Percentiles rank a stretch among this genome's conserved stretches.
Conservation (phyloP, 495 filamentous ascomycete genomes). For the Hypomontagnella submonticulosa region DNA sequence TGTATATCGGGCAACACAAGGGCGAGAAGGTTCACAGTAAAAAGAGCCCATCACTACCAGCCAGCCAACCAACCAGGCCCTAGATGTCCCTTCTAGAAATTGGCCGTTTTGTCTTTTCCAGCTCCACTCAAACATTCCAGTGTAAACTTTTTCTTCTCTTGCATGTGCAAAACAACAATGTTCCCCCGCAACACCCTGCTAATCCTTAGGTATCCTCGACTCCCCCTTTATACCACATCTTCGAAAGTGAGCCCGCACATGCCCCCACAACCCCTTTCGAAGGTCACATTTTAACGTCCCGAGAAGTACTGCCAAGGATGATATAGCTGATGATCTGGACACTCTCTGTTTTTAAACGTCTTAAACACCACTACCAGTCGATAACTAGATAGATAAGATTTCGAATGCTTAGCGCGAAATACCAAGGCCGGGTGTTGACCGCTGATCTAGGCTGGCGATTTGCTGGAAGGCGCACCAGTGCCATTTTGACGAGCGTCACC, state of each 20-base stretch:
- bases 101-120: conserved; percentile 59
- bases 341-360: conserved; percentile 42
- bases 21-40: conserved; percentile 44
- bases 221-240: conserved; percentile 42
- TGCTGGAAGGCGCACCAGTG: conserved; percentile 67
- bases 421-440: conserved; percentile 1
- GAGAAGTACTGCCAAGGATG: conserved; percentile 53
- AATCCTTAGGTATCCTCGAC: conserved; percentile 39
- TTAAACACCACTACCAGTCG: conserved; percentile 47
- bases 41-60: conserved; percentile 47
- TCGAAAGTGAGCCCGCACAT: conserved; percentile 49
- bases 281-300: conserved; percentile 49
- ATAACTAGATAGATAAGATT: conserved; percentile 43
- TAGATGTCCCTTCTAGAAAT: conserved; percentile 54
- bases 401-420: conserved; percentile 35
- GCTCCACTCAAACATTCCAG: conserved; percentile 50
- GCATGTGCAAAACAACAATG: conserved; percentile 32
- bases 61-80: conserved; percentile 53
- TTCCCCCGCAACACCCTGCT: conserved; percentile 43
- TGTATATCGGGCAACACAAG: conserved; percentile 49
- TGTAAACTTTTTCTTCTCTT: conserved; percentile 48
- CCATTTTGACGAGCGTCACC: conserved; percentile 86
- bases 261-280: conserved; percentile 45
- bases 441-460: conserved; percentile 67
- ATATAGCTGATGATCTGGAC: conserved; percentile 44